Percentiles rank a stretch among this genome's conserved stretches.
Conservation (phyloP, 2,329 filamentous ascomycete species). For the Cadophora sp. region DNA sequence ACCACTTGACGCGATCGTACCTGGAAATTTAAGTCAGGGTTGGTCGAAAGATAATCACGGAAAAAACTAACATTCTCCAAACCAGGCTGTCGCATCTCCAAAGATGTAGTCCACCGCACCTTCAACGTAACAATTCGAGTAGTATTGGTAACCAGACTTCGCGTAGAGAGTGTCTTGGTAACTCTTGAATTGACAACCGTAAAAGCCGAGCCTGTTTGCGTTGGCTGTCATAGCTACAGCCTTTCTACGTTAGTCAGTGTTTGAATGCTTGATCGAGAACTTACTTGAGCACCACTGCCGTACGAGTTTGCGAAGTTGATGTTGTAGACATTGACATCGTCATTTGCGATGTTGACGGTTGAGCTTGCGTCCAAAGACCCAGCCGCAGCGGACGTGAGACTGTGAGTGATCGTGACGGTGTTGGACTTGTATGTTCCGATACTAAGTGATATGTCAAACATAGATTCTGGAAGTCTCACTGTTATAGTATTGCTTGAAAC, state of each 20-base stretch:
- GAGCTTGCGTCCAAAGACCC: slow-evolving; percentile 49
- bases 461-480: neutral
- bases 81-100: slow-evolving; percentile 54
- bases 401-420: slow-evolving; percentile 22
- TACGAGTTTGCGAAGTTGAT: slow-evolving; percentile 46
- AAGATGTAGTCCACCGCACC: slow-evolving; percentile 62
- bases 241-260: neutral
- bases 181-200: slow-evolving; percentile 47
- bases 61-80: slow-evolving; percentile 47
- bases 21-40: neutral
- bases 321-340: slow-evolving; percentile 45
- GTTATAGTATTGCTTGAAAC: neutral
- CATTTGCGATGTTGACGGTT: slow-evolving; percentile 55
- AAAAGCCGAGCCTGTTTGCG: slow-evolving; percentile 56
- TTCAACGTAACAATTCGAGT: slow-evolving; percentile 60
- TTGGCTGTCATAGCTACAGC: slow-evolving; percentile 60
- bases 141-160: slow-evolving; percentile 58
- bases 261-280: neutral
- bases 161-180: slow-evolving; percentile 58
- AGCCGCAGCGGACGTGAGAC: slow-evolving; percentile 22
- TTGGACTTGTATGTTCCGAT: slow-evolving; percentile 23
- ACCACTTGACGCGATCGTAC: neutral
- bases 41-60: slow-evolving; percentile 18
- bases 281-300: slow-evolving; percentile 51
- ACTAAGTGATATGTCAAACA: slow-evolving; percentile 28